Evolutionary conservation across 164 flowering plant species (phyloP).

Genomic region (Liquidambar formosana): DNA sequence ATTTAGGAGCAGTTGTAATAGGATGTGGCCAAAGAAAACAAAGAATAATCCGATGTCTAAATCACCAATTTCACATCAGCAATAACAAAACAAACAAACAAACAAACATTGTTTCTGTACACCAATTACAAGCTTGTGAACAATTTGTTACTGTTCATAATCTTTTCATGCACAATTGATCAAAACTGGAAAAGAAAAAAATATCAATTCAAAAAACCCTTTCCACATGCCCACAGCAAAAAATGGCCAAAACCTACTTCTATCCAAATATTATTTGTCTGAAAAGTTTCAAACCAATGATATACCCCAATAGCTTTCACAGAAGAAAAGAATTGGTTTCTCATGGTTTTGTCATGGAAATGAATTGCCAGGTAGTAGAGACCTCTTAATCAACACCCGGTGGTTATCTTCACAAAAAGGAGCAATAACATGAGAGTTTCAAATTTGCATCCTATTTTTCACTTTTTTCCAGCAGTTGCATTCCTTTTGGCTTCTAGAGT

Average conservation of each 20-base stretch:
- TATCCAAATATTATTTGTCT: neutral
- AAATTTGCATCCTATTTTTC: neutral
- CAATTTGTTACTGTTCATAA: neutral
- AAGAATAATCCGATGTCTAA: neutral
- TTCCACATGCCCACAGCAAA: neutral
- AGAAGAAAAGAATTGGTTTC: neutral
- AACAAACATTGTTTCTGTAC: slow-evolving; percentile 6
- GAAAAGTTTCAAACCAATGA: slow-evolving; percentile 3
- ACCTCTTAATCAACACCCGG: neutral
- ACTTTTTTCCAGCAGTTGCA: slow-evolving; percentile 15
- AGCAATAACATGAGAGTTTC: neutral
- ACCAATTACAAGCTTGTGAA: slow-evolving; percentile 10
- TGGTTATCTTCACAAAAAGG: neutral
- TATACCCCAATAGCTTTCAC: slow-evolving; percentile 1
- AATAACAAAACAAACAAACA: neutral
- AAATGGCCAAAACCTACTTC: neutral
- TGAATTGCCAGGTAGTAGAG: neutral
- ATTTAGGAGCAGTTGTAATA: no score
- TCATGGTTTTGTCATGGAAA: neutral
- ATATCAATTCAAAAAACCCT: neutral
- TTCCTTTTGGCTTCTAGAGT: slow-evolving; percentile 40
- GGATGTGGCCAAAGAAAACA: no score
- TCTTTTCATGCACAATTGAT: neutral
- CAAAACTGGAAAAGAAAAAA: neutral
- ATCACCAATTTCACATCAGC: slow-evolving; percentile 4